These are phyloP conservation scores for Lichtheimia hyalospora DNA, from an alignment of 371 early-diverging fungal genomes.

Conservation along the genomic window DNA sequence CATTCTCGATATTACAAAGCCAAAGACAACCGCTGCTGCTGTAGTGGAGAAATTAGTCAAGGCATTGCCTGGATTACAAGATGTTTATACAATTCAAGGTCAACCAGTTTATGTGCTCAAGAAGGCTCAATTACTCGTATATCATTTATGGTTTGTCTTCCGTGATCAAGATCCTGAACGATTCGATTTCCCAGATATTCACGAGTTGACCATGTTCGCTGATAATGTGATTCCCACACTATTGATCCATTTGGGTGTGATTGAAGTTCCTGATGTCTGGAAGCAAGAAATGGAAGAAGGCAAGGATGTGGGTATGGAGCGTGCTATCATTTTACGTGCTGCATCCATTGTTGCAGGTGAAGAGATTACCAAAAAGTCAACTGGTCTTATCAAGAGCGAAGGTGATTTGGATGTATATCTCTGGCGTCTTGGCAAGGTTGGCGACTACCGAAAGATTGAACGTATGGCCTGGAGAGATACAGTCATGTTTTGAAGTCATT, in stretches of 20 bases:
- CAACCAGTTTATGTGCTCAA: constrained; percentile 63
- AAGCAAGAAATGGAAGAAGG: constrained; percentile 46
- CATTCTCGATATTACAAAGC: constrained; percentile 62
- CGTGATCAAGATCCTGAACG: constrained; percentile 40
- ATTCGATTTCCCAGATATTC: constrained; percentile 68
- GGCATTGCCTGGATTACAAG: constrained; percentile 71
- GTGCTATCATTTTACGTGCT: constrained; percentile 64
- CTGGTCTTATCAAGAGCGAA: constrained; percentile 16
- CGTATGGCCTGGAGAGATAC: constrained; percentile 68
- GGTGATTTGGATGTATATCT: constrained; percentile 68
- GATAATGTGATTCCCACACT: constrained; percentile 78
- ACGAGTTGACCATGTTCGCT: constrained; percentile 65
- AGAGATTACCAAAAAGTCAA: constrained; percentile 48
- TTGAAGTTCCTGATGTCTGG: constrained; percentile 55
- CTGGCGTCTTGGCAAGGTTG: constrained; percentile 72
- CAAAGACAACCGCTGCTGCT: constrained; percentile 47
- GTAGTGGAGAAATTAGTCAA: constrained; percentile 56
- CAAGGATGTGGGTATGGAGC: constrained; percentile 49
- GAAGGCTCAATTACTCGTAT: constrained; percentile 69
- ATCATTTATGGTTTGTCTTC: constrained; percentile 46
- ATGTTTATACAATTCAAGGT: constrained; percentile 50
- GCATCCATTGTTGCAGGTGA: constrained; percentile 71
- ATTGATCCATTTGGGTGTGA: constrained; percentile 53
- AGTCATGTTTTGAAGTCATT: constrained; percentile 57
- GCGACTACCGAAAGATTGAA: constrained; percentile 57